A percentile compares a stretch with the other conserved stretches of the same genome.
phyloP scores from a whole-genome alignment of 495 filamentous ascomycete genomes.

The Evernia prunastri region DNA sequence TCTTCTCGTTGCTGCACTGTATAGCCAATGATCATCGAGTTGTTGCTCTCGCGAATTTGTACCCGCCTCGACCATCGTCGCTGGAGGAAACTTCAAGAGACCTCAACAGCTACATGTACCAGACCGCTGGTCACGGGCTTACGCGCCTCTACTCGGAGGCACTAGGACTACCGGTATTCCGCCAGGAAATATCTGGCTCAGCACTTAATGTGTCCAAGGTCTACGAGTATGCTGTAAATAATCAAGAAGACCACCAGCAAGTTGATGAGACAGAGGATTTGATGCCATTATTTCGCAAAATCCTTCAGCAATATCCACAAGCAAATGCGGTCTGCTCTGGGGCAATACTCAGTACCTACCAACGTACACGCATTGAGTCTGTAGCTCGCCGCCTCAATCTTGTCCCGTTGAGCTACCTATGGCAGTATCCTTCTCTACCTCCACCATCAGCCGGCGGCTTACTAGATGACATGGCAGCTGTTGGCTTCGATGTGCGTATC shows the following conservation, averaged over 20 bases:
- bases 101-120: conserved; percentile 98
- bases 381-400: conserved; percentile 73
- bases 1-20: conserved; percentile 89
- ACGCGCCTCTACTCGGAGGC: conserved; percentile 79
- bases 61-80: conserved; percentile 45
- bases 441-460: conserved; percentile 43
- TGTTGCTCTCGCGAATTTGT: conserved; percentile 82
- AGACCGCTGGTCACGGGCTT: conserved; percentile 84
- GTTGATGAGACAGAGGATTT: conserved; percentile 86
- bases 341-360: conserved; percentile 90
- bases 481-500: conserved; percentile 74
- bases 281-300: conserved; percentile 58
- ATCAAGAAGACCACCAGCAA: background rate
- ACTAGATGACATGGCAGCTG: conserved; percentile 71
- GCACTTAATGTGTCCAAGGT: conserved; percentile 59
- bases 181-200: conserved; percentile 60
- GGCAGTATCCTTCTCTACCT: conserved; percentile 79
- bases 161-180: conserved; percentile 72
- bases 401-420: conserved; percentile 75
- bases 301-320: conserved; percentile 60
- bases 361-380: conserved; percentile 87
- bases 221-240: conserved; percentile 36
- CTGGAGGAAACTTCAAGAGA: conserved; percentile 36
- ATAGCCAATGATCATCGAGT: conserved; percentile 76
- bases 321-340: conserved; percentile 83